A percentile compares a stretch with the other conserved stretches of the same genome.
Conservation (phyloP, 2,329 filamentous ascomycete species). For the Venturiaceae sp. region DNA sequence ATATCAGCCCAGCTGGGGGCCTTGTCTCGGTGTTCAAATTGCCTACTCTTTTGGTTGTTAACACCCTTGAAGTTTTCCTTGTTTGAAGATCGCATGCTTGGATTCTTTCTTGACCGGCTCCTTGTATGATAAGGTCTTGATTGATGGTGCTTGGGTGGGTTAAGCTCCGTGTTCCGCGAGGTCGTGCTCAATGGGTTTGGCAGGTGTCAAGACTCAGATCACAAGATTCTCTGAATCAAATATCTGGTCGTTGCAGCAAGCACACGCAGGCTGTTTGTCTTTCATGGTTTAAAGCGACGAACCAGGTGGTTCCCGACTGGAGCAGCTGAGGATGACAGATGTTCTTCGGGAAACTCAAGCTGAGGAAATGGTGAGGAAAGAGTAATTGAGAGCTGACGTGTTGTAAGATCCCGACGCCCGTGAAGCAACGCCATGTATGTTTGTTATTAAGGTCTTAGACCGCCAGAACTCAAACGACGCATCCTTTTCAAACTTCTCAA, state of each 20-base stretch:
- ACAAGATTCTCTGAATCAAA: too few relatives aligned
- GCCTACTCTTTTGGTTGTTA: background rate
- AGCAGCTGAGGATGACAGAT: background rate
- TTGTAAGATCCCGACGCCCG: background rate
- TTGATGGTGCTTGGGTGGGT: too few relatives aligned
- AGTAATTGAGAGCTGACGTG: background rate
- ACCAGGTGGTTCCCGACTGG: background rate
- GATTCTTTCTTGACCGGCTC: background rate
- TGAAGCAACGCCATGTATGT: too few relatives aligned
- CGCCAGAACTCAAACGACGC: too few relatives aligned
- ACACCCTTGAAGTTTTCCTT: background rate
- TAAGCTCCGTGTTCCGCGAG: too few relatives aligned
- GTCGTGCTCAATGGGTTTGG: too few relatives aligned
- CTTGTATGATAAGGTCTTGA: background rate
- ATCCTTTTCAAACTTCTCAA: too few relatives aligned
- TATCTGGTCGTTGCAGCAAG: too few relatives aligned
- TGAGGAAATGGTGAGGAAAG: background rate
- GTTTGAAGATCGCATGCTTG: background rate
- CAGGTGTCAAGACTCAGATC: too few relatives aligned
- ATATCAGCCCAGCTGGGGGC: background rate
- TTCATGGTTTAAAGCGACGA: background rate
- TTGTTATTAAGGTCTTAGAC: too few relatives aligned
- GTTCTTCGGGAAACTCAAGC: background rate
- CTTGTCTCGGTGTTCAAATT: background rate
- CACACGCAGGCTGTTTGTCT: too few relatives aligned